A percentile compares a stretch with the other conserved stretches of the same genome.
phyloP scores from a whole-genome alignment of 768 basidiomycete species.

The Leucocoprinus birnbaumii region DNA sequence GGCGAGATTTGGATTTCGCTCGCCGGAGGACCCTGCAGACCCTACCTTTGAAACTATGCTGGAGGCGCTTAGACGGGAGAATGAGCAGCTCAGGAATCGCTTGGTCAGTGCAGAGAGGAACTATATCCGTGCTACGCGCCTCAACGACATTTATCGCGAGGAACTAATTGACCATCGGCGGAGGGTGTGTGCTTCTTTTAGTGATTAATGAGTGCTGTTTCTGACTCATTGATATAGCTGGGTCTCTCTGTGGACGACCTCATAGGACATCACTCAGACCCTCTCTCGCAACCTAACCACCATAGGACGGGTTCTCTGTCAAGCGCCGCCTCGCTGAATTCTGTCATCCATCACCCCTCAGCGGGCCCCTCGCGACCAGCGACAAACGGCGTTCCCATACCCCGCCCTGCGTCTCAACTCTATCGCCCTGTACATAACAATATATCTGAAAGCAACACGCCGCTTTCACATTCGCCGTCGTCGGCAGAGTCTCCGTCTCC shows the following conservation, averaged over 20 bases:
- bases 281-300: constrained; percentile 71
- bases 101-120: constrained; percentile 76
- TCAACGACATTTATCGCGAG: constrained; percentile 84
- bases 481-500: constrained; percentile 68
- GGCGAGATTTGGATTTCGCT: constrained; percentile 25
- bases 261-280: constrained; percentile 67
- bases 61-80: constrained; percentile 75
- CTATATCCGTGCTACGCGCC: constrained; percentile 65
- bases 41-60: constrained; percentile 59
- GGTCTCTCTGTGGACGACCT: constrained; percentile 78
- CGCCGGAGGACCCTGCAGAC: constrained; percentile 25
- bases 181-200: constrained; percentile 49
- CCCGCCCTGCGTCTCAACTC: constrained; percentile 63
- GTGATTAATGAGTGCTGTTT: constrained; percentile 2
- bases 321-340: constrained; percentile 43
- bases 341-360: constrained; percentile 31
- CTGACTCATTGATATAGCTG: constrained; percentile 38
- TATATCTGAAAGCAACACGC: constrained; percentile 54
- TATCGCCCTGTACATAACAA: constrained; percentile 47
- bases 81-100: constrained; percentile 65
- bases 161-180: constrained; percentile 77
- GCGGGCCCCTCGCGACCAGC: constrained; percentile 13
- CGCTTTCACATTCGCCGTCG: constrained; percentile 63
- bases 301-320: constrained; percentile 40
- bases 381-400: constrained; percentile 69